phyloP scores from a whole-genome alignment of 306 rosid species.

The Phaseolus lunatus region DNA sequence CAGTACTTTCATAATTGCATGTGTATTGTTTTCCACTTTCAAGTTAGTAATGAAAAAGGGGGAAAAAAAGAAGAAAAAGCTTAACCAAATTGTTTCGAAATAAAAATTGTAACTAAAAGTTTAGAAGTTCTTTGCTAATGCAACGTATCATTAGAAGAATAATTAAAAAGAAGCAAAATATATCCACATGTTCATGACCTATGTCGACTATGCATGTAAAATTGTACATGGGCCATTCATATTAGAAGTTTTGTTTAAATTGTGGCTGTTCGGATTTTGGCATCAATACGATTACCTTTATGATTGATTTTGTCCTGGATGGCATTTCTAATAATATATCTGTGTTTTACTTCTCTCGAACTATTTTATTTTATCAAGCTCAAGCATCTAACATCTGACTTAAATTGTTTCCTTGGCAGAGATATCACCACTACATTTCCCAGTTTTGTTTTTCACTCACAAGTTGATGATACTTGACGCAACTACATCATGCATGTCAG shows the following conservation, averaged over 20 bases:
- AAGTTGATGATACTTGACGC: constrained; percentile 72
- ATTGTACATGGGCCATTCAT: not conserved
- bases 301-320: constrained; percentile 26
- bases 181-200: not conserved
- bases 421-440: constrained; percentile 84
- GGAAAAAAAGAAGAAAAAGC: not conserved
- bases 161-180: not conserved
- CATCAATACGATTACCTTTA: constrained; percentile 14
- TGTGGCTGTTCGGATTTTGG: not conserved
- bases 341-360: constrained; percentile 16
- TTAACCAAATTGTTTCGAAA: not conserved
- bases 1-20: not conserved
- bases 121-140: not conserved
- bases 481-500: constrained; percentile 40
- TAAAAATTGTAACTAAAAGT: not conserved
- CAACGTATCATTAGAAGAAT: not conserved
- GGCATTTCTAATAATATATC: constrained; percentile 17
- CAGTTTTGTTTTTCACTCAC: constrained; percentile 81
- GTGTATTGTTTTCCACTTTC: not conserved
- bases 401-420: constrained; percentile 55
- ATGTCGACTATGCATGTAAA: constrained; percentile 7
- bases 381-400: constrained; percentile 30
- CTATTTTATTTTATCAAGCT: not conserved
- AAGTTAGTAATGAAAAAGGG: not conserved
- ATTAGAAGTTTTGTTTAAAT: not conserved